These are phyloP conservation scores for Talaromyces adpressus DNA, from an alignment of 495 filamentous ascomycete species.

Conservation along the genomic window DNA sequence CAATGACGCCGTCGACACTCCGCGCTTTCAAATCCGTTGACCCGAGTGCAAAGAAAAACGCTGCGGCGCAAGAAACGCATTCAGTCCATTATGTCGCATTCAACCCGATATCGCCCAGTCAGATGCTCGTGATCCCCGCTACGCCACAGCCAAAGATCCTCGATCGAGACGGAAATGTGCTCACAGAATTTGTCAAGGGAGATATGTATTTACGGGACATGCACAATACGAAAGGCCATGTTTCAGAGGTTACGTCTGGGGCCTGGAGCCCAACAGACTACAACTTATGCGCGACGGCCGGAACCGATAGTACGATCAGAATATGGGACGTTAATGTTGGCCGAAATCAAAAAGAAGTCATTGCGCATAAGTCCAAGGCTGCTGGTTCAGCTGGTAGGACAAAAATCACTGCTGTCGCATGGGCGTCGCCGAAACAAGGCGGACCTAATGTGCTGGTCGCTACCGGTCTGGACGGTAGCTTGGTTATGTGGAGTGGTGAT, in stretches of 20 bases:
- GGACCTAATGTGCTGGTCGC: slow-evolving; percentile 72
- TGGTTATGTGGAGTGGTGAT: slow-evolving; percentile 88
- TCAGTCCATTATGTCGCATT: slow-evolving; percentile 80
- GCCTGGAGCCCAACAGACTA: slow-evolving; percentile 82
- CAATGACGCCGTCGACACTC: slow-evolving; percentile 90
- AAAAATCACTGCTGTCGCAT: slow-evolving; percentile 86
- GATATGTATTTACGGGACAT: slow-evolving; percentile 98
- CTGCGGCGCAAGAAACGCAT: slow-evolving; percentile 72
- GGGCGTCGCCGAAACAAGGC: slow-evolving; percentile 74
- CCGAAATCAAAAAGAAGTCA: slow-evolving; percentile 80
- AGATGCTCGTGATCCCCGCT: slow-evolving; percentile 79
- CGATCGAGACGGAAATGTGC: slow-evolving; percentile 75
- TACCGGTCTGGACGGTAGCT: slow-evolving; percentile 82
- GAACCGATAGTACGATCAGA: slow-evolving; percentile 85
- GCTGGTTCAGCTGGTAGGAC: slow-evolving; percentile 83
- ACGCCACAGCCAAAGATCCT: slow-evolving; percentile 84
- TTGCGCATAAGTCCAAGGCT: slow-evolving; percentile 86
- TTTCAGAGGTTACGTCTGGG: slow-evolving; percentile 80
- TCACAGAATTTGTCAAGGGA: slow-evolving; percentile 87
- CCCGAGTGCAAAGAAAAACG: slow-evolving; percentile 68
- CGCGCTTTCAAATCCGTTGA: slow-evolving; percentile 90
- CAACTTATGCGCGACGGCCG: slow-evolving; percentile 80
- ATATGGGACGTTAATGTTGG: slow-evolving; percentile 95
- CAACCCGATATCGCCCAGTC: slow-evolving; percentile 72
- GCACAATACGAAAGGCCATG: slow-evolving; percentile 93